These are phyloP conservation scores for Exophiala bonariae DNA, from an alignment of 2,329 filamentous ascomycete species.

Conservation along the genomic window DNA sequence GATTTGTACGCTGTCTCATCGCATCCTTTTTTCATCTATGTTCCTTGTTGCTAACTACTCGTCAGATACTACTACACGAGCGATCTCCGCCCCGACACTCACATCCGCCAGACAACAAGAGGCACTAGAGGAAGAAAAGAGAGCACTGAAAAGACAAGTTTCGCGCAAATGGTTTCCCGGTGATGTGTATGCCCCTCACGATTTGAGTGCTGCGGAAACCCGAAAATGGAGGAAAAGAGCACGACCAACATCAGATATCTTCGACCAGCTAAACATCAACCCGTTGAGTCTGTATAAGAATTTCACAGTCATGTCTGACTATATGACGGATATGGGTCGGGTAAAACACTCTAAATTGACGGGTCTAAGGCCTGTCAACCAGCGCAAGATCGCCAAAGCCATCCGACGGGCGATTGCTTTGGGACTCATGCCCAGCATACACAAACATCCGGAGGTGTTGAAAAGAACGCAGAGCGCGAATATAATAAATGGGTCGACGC, in stretches of 20 bases:
- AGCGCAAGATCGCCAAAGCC: conserved; percentile 89
- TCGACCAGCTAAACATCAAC: conserved; percentile 77
- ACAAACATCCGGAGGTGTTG: conserved; percentile 82
- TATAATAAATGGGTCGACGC: conserved; percentile 2
- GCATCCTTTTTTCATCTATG: too few species aligned
- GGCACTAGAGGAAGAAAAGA: conserved; percentile 37
- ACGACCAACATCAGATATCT: conserved; percentile 64
- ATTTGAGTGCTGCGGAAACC: conserved; percentile 77
- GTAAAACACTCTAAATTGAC: conserved; percentile 77
- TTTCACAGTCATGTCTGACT: conserved; percentile 87
- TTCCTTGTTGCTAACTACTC: too few species aligned
- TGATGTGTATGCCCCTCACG: conserved; percentile 88
- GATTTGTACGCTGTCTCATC: too few species aligned
- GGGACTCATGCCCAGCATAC: conserved; percentile 87
- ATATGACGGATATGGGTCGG: conserved; percentile 78
- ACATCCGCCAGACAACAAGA: conserved; percentile 28
- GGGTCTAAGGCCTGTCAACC: conserved; percentile 82
- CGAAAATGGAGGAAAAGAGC: conserved; percentile 70
- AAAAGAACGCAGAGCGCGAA: conserved; percentile 35
- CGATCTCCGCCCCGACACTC: neutral
- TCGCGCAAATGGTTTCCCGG: conserved; percentile 72
- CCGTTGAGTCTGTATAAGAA: conserved; percentile 91
- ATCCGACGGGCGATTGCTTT: conserved; percentile 85
- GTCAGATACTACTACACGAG: neutral
- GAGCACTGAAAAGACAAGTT: conserved; percentile 41